Conservation (phyloP, 1,139 yeast genomes). For the Saccharomyces hybrid region DNA sequence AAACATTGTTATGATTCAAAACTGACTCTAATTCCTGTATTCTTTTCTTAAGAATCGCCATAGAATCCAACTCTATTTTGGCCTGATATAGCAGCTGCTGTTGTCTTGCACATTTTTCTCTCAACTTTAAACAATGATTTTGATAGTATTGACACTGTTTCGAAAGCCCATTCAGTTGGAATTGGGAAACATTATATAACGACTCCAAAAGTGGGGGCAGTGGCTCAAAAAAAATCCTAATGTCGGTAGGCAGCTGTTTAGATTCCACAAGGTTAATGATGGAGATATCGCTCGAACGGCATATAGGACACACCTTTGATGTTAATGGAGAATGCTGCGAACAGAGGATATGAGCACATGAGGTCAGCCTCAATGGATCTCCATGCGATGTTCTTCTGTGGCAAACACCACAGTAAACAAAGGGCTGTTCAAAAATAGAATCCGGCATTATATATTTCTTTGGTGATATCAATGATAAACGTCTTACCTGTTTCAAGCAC, state of each 20-base stretch:
- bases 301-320: slow-evolving; percentile 15
- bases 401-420: slow-evolving; percentile 21
- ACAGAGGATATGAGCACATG: slow-evolving; percentile 27
- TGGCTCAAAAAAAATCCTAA: slow-evolving; percentile 21
- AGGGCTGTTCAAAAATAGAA: slow-evolving; percentile 15
- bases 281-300: slow-evolving; percentile 16
- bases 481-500: neutral
- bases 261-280: slow-evolving; percentile 12
- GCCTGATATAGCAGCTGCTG: slow-evolving; percentile 21
- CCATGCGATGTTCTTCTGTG: slow-evolving; percentile 15
- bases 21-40: slow-evolving; percentile 13
- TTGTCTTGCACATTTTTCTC: slow-evolving; percentile 23
- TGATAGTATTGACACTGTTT: slow-evolving; percentile 22
- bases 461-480: neutral
- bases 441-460: neutral
- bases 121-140: slow-evolving; percentile 15
- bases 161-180: slow-evolving; percentile 19
- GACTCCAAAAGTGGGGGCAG: slow-evolving; percentile 18
- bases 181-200: slow-evolving; percentile 20
- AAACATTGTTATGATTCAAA: slow-evolving; percentile 2
- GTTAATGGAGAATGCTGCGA: slow-evolving; percentile 11
- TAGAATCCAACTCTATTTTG: slow-evolving; percentile 20
- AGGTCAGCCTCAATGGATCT: slow-evolving; percentile 19
- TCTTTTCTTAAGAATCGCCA: slow-evolving; percentile 14
- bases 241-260: slow-evolving; percentile 19